Evolutionary conservation across 179 eudicot genomes (phyloP).

Genomic region (Silene vulgaris): DNA sequence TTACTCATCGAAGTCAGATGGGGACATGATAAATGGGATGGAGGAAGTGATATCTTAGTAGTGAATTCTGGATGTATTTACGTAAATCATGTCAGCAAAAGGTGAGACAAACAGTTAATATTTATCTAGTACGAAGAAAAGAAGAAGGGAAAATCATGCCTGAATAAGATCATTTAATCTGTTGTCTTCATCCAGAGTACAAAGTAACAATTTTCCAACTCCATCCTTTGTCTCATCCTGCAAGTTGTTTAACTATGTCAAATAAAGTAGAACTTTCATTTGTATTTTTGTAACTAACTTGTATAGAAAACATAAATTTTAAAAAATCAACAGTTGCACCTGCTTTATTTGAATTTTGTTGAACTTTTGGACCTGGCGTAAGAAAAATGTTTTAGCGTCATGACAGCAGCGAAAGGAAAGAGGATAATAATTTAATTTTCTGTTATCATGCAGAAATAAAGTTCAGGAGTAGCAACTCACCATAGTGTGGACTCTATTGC

Average conservation of each 20-base stretch:
- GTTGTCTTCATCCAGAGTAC: constrained; percentile 35
- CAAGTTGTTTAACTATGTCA: constrained; percentile 17
- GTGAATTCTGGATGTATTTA: neutral
- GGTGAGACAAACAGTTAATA: neutral
- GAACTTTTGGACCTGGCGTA: constrained; percentile 57
- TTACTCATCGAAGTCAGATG: neutral
- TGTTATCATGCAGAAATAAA: neutral
- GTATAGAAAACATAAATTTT: neutral
- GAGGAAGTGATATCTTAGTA: neutral
- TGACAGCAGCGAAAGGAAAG: neutral
- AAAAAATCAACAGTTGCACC: constrained; percentile 31
- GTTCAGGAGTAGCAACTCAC: constrained; percentile 33
- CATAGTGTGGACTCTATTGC: constrained; percentile 54
- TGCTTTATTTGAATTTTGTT: constrained; percentile 52
- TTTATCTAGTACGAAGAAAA: constrained; percentile 12
- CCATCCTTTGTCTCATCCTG: constrained; percentile 51
- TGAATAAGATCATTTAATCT: constrained; percentile 42
- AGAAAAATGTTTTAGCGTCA: constrained; percentile 16
- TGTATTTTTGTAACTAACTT: neutral
- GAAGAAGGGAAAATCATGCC: constrained; percentile 36
- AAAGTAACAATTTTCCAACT: constrained; percentile 45
- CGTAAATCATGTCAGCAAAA: constrained; percentile 1
- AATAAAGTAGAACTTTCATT: neutral
- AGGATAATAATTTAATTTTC: neutral
- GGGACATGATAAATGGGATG: neutral